phyloP scores from a whole-genome alignment of 2,329 filamentous ascomycete species.

The Dryadomyces quercivorus region DNA sequence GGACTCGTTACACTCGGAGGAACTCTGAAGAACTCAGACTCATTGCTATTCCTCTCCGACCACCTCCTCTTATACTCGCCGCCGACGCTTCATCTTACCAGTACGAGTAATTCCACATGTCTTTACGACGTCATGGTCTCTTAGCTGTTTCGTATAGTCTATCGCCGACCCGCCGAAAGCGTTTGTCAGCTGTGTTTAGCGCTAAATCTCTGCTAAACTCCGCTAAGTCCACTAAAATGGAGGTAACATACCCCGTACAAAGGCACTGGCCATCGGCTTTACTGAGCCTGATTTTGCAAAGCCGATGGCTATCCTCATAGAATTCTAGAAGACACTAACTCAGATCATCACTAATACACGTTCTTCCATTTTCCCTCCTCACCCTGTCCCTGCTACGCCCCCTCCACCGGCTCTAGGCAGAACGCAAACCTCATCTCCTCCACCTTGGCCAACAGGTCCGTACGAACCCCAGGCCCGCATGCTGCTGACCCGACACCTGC shows the following conservation, averaged over 20 bases:
- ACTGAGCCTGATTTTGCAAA: neutral
- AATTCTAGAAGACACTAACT: neutral
- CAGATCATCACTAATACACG: neutral
- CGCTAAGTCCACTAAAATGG: too few species aligned
- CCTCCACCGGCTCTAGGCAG: constrained; percentile 19
- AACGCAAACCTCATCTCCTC: constrained; percentile 30
- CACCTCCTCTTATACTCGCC: too few species aligned
- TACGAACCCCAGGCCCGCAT: constrained; percentile 34
- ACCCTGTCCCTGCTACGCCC: neutral
- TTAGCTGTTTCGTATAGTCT: too few species aligned
- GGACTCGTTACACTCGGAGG: too few species aligned
- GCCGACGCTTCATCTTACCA: too few species aligned
- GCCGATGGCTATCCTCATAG: neutral
- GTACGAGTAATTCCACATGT: too few species aligned
- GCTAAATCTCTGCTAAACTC: too few species aligned
- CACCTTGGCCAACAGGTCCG: constrained; percentile 30
- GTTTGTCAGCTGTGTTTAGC: too few species aligned
- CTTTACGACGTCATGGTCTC: neutral
- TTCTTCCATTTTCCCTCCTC: neutral
- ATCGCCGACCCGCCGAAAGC: too few species aligned
- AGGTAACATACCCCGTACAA: neutral
- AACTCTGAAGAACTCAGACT: too few species aligned
- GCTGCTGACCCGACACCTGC: constrained; percentile 36
- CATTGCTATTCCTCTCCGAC: too few species aligned
- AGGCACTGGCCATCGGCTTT: neutral